phyloP scores from a whole-genome alignment of 148 eudicot species.

The Mesembryanthemum crystallinum region DNA sequence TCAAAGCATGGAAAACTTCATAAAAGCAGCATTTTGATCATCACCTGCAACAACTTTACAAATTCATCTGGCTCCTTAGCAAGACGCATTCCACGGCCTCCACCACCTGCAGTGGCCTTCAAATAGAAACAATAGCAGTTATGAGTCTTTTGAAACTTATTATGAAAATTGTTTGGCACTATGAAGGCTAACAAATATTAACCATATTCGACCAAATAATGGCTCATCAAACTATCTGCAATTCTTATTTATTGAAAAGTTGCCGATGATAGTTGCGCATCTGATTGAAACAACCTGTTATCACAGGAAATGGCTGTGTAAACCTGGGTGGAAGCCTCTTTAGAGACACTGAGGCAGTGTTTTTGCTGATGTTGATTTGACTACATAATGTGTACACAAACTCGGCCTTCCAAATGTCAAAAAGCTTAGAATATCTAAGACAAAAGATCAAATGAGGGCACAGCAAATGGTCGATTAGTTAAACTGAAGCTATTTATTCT shows the following conservation, averaged over 20 bases:
- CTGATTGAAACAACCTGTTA: too few relatives aligned
- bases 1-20: neutral
- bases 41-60: conserved; percentile 93
- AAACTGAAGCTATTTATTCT: neutral
- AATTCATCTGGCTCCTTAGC: conserved; percentile 92
- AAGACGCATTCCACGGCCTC: conserved; percentile 99
- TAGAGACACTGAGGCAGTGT: too few relatives aligned
- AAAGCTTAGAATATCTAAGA: neutral
- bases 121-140: conserved; percentile 18
- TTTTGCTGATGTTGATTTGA: too few relatives aligned
- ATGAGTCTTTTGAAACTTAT: conserved; percentile 4
- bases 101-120: conserved; percentile 99
- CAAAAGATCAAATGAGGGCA: neutral
- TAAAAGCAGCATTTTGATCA: conserved; percentile 14
- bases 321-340: too few relatives aligned
- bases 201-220: neutral
- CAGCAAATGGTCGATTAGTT: neutral
- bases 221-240: too few relatives aligned
- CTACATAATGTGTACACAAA: neutral
- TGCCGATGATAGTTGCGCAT: too few relatives aligned
- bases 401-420: neutral
- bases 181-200: neutral
- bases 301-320: too few relatives aligned
- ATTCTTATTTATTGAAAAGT: too few relatives aligned
- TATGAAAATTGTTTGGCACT: neutral